These are phyloP conservation scores for Fraxinus ornus DNA, from an alignment of 305 asterid species.

Conservation along the genomic window DNA sequence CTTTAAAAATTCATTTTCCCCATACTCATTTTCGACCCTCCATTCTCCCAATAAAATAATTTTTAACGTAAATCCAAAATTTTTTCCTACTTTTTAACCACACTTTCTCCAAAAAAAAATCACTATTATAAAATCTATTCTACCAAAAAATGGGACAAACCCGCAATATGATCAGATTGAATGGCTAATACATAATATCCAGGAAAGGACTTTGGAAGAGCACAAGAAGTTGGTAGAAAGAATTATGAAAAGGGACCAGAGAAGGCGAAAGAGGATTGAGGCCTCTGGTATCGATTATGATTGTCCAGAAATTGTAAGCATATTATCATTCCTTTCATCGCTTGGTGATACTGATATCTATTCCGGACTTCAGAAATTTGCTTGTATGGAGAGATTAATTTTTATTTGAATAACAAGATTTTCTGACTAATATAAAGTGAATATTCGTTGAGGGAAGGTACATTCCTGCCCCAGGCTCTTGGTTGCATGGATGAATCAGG, in stretches of 20 bases:
- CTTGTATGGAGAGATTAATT: neutral
- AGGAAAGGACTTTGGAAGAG: slow-evolving; percentile 69
- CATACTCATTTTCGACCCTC: too few species aligned
- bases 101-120: too few species aligned
- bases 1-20: too few species aligned
- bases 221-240: slow-evolving; percentile 63
- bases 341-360: neutral
- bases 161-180: slow-evolving; percentile 6
- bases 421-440: neutral
- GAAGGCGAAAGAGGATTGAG: slow-evolving; percentile 69
- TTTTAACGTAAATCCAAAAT: too few species aligned
- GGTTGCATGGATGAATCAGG: neutral
- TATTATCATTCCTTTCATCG: neutral
- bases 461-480: neutral
- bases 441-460: neutral
- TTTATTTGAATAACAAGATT: neutral
- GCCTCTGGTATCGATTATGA: slow-evolving; percentile 83
- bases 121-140: neutral
- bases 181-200: slow-evolving; percentile 8
- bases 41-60: neutral
- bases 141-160: neutral
- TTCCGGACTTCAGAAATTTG: neutral
- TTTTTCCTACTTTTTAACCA: neutral
- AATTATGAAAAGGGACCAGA: slow-evolving; percentile 57
- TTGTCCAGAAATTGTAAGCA: slow-evolving; percentile 80